Evolutionary conservation across 1,284 basidiomycete genomes (phyloP).

Genomic region (Apiotrichum akiyoshidainum): DNA sequence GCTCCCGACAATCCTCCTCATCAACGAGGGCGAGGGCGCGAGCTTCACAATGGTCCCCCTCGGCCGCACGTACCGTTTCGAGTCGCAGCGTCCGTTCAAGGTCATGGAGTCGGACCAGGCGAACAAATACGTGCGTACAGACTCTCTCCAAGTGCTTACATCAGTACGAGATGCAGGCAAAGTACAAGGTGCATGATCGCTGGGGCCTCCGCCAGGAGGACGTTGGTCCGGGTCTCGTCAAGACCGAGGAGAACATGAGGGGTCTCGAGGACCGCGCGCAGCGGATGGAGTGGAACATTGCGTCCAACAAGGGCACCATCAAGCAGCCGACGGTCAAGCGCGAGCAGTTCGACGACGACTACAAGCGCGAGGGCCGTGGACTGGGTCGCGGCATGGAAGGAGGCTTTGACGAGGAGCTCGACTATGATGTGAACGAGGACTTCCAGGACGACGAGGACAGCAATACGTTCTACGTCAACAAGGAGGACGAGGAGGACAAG

Average conservation of each 20-base stretch:
- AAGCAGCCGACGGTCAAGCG: slow-evolving; percentile 1
- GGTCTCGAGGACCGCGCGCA: slow-evolving; percentile 27
- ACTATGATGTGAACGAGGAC: slow-evolving; percentile 45
- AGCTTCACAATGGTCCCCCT: slow-evolving; percentile 42
- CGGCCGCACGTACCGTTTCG: slow-evolving; percentile 43
- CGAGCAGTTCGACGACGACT: slow-evolving; percentile 31
- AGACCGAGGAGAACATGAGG: slow-evolving; percentile 10
- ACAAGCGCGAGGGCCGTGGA: slow-evolving; percentile 33
- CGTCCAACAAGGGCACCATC: slow-evolving; percentile 20
- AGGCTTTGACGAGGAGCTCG: slow-evolving; percentile 44
- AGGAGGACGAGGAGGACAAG: slow-evolving; percentile 43
- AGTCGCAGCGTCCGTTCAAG: slow-evolving; percentile 45
- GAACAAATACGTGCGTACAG: slow-evolving; percentile 34
- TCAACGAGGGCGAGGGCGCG: slow-evolving; percentile 37
- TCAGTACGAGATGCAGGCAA: slow-evolving; percentile 44
- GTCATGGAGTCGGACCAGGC: slow-evolving; percentile 43
- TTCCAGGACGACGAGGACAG: slow-evolving; percentile 49
- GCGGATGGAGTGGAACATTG: slow-evolving; percentile 32
- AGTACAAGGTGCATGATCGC: slow-evolving; percentile 41
- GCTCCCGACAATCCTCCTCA: slow-evolving; percentile 38
- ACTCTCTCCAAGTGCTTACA: too few relatives aligned
- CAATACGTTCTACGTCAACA: slow-evolving; percentile 45
- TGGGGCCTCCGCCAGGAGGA: slow-evolving; percentile 38
- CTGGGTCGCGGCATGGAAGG: slow-evolving; percentile 42
- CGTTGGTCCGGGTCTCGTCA: slow-evolving; percentile 20